Evolutionary conservation across 306 rosid genomes (phyloP).

Genomic region (Quercus wislizeni): DNA sequence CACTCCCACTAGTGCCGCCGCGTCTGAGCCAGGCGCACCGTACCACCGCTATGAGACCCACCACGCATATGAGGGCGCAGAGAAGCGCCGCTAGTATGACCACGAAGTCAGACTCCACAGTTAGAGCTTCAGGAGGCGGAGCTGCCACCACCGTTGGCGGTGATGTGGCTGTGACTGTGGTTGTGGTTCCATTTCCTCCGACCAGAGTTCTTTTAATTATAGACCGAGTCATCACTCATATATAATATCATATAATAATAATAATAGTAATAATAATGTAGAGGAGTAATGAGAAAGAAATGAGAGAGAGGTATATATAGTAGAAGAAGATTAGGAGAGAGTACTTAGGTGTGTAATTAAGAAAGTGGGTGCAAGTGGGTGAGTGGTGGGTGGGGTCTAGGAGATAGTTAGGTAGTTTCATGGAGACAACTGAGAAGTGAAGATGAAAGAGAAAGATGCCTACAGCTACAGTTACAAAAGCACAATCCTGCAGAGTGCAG

Average conservation of each 20-base stretch:
- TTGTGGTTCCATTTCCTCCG: background rate
- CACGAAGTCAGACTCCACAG: slow-evolving; percentile 66
- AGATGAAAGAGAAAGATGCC: too few species aligned
- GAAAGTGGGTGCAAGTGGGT: too few species aligned
- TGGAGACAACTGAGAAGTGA: too few species aligned
- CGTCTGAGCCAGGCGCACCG: slow-evolving; percentile 87
- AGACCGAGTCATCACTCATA: slow-evolving; percentile 44
- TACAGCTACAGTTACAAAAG: too few species aligned
- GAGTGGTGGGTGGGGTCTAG: too few species aligned
- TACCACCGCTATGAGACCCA: slow-evolving; percentile 73
- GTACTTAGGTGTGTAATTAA: too few species aligned
- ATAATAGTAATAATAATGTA: background rate
- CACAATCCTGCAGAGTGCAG: too few species aligned
- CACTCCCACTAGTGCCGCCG: background rate
- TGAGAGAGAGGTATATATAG: background rate
- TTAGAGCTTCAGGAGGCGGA: slow-evolving; percentile 61
- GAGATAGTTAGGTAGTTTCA: too few species aligned
- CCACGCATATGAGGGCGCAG: slow-evolving; percentile 76
- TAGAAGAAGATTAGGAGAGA: too few species aligned
- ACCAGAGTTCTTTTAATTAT: slow-evolving; percentile 26
- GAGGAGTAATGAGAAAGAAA: background rate
- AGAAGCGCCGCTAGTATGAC: slow-evolving; percentile 71
- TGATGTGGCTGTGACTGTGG: background rate
- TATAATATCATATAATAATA: background rate
- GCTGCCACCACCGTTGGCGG: slow-evolving; percentile 24